Conservation (phyloP, 2,329 filamentous ascomycete species). For the Pestalotiopsis sp. region DNA sequence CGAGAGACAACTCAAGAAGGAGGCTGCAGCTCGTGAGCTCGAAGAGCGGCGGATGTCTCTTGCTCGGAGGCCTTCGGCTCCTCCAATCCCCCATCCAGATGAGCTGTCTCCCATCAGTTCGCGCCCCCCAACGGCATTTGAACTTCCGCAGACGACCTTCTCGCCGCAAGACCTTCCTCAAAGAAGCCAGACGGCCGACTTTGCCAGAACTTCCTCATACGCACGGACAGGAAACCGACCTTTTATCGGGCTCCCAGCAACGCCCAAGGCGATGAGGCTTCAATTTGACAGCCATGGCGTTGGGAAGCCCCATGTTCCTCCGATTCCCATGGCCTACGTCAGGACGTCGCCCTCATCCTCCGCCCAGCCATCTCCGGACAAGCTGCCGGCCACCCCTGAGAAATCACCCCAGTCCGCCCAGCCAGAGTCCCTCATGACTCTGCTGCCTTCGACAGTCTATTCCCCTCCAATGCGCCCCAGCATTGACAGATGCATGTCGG, state of each 20-base stretch:
- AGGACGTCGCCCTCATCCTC: constrained; percentile 45
- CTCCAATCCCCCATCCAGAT: constrained; percentile 76
- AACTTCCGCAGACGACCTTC: constrained; percentile 46
- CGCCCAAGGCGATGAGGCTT: constrained; percentile 87
- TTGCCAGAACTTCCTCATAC: constrained; percentile 57
- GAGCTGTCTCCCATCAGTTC: constrained; percentile 46
- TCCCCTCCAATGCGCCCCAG: constrained; percentile 52
- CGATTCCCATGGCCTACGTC: constrained; percentile 51
- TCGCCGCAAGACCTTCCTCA: constrained; percentile 46
- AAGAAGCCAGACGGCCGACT: constrained; percentile 69
- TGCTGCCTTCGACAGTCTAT: constrained; percentile 63
- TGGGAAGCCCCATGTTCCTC: constrained; percentile 56
- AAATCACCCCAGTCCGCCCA: constrained; percentile 32
- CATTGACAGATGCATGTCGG: constrained; percentile 66
- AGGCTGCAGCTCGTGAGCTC: constrained; percentile 79
- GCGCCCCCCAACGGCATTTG: constrained; percentile 37
- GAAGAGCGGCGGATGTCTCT: constrained; percentile 87
- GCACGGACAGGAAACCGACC: constrained; percentile 47
- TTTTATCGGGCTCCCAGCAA: constrained; percentile 81
- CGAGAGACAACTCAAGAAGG: constrained; percentile 69
- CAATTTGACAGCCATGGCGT: constrained; percentile 65
- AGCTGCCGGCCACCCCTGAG: constrained; percentile 28
- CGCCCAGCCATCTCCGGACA: constrained; percentile 36
- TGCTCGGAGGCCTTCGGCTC: constrained; percentile 77
- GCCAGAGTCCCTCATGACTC: constrained; percentile 38